These are phyloP conservation scores for Coffea canephora DNA, from an alignment of 257 asterid species.

Conservation along the genomic window DNA sequence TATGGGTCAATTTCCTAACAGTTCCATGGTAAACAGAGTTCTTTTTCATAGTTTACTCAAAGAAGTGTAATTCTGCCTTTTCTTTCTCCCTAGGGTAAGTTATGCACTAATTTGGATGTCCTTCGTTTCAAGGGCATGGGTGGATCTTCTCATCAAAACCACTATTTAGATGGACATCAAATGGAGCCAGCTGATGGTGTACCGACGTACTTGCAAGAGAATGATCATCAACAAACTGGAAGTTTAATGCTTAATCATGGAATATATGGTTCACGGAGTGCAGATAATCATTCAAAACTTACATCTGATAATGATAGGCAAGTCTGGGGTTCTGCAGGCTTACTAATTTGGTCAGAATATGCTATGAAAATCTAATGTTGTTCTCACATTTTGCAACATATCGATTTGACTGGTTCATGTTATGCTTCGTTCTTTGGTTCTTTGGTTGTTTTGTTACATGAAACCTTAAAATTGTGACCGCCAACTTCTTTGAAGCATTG, in stretches of 20 bases:
- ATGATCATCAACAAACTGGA: slow-evolving; percentile 33
- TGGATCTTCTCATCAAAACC: slow-evolving; percentile 45
- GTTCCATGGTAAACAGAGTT: slow-evolving; percentile 52
- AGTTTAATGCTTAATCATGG: slow-evolving; percentile 39
- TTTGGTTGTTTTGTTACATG: background rate
- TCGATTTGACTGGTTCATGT: background rate
- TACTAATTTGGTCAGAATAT: slow-evolving; percentile 15
- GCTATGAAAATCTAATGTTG: background rate
- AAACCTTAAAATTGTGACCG: background rate
- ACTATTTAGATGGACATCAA: slow-evolving; percentile 45
- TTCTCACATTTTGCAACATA: background rate
- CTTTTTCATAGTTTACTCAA: slow-evolving; percentile 7
- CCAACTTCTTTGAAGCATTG: background rate
- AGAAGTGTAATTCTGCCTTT: background rate
- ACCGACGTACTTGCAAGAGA: slow-evolving; percentile 53
- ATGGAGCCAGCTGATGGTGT: slow-evolving; percentile 37
- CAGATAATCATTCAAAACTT: slow-evolving; percentile 33
- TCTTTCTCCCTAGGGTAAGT: slow-evolving; percentile 14
- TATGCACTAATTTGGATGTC: slow-evolving; percentile 2
- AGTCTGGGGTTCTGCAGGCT: slow-evolving; percentile 21
- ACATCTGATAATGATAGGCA: slow-evolving; percentile 54
- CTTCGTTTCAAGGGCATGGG: slow-evolving; percentile 43
- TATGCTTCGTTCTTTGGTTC: background rate
- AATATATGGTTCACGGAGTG: slow-evolving; percentile 31
- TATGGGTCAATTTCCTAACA: slow-evolving; percentile 49